phyloP scores from a whole-genome alignment of 2,329 filamentous ascomycete genomes.

The Colletotrichum chrysophilum region DNA sequence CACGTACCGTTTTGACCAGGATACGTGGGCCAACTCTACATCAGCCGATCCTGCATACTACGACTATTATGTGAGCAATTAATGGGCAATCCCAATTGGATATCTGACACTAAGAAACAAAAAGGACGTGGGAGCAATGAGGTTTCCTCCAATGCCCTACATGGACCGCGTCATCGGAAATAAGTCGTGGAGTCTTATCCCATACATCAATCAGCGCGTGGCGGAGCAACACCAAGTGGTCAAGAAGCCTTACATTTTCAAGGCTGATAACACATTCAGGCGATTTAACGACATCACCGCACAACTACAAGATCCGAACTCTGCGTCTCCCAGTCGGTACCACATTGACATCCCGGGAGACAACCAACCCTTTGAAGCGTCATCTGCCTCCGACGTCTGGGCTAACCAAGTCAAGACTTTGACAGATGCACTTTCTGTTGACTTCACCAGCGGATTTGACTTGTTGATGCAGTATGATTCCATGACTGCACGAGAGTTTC shows the following conservation, averaged over 20 bases:
- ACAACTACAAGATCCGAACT: not conserved
- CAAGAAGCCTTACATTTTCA: constrained; percentile 25
- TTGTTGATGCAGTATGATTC: constrained; percentile 27
- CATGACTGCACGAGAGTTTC: constrained; percentile 22
- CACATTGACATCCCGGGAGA: constrained; percentile 20
- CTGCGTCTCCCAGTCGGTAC: constrained; percentile 11
- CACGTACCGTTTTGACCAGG: constrained; percentile 36
- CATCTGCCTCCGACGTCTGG: constrained; percentile 15
- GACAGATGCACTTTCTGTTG: constrained; percentile 7
- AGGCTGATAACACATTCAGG: constrained; percentile 24
- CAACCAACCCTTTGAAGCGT: constrained; percentile 17
- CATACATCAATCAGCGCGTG: constrained; percentile 25
- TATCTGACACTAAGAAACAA: not conserved
- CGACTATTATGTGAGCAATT: constrained; percentile 33
- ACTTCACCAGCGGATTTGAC: constrained; percentile 24
- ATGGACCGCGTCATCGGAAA: constrained; percentile 30
- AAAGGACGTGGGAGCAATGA: constrained; percentile 45
- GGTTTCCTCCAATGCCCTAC: constrained; percentile 38
- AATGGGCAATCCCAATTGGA: not conserved
- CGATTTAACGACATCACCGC: constrained; percentile 23
- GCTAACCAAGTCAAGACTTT: constrained; percentile 3
- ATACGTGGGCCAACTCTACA: constrained; percentile 23
- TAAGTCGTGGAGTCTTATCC: constrained; percentile 24
- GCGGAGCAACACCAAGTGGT: constrained; percentile 16
- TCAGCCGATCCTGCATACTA: constrained; percentile 26